These are phyloP conservation scores for Botrytis galanthina DNA, from an alignment of 2,329 filamentous ascomycete genomes.

Conservation along the genomic window DNA sequence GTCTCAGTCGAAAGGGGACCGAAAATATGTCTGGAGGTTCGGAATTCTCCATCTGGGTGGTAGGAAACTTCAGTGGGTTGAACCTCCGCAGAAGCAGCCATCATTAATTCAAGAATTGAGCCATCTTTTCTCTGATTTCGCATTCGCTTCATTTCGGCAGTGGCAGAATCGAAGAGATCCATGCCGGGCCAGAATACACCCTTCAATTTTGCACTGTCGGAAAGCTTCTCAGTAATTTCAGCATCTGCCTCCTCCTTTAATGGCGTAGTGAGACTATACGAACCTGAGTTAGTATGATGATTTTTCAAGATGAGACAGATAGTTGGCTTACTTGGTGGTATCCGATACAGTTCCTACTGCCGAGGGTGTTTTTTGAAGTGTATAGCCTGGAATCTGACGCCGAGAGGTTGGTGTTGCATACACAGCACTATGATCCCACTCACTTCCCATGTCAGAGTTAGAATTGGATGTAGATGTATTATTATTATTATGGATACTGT, in stretches of 20 bases:
- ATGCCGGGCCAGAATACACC: slow-evolving; percentile 75
- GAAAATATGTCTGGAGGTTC: slow-evolving; percentile 57
- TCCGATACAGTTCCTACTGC: slow-evolving; percentile 17
- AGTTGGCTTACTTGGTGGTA: slow-evolving; percentile 28
- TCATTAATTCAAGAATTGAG: slow-evolving; percentile 67
- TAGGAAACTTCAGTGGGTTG: slow-evolving; percentile 65
- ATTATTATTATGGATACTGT: slow-evolving; percentile 1
- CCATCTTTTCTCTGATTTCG: slow-evolving; percentile 75
- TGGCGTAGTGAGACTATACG: slow-evolving; percentile 31
- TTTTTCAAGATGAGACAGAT: not conserved
- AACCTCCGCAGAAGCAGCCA: slow-evolving; percentile 61
- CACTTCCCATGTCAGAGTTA: slow-evolving; percentile 20
- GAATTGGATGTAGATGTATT: slow-evolving; percentile 8
- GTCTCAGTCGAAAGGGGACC: slow-evolving; percentile 54
- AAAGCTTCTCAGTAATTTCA: slow-evolving; percentile 28
- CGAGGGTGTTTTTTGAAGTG: slow-evolving; percentile 20
- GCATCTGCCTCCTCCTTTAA: slow-evolving; percentile 25
- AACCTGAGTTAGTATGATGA: not conserved
- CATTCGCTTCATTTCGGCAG: slow-evolving; percentile 67
- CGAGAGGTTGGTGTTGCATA: slow-evolving; percentile 36
- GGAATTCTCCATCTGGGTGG: slow-evolving; percentile 50
- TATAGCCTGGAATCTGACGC: slow-evolving; percentile 32
- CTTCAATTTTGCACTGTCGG: slow-evolving; percentile 53
- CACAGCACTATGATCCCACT: slow-evolving; percentile 27
- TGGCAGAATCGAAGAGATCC: slow-evolving; percentile 78